Evolutionary conservation across 2,329 filamentous ascomycete species (phyloP), one percentile per base, ranked within the genome.

Genomic region (Verticillium albo-atrum): DNA sequence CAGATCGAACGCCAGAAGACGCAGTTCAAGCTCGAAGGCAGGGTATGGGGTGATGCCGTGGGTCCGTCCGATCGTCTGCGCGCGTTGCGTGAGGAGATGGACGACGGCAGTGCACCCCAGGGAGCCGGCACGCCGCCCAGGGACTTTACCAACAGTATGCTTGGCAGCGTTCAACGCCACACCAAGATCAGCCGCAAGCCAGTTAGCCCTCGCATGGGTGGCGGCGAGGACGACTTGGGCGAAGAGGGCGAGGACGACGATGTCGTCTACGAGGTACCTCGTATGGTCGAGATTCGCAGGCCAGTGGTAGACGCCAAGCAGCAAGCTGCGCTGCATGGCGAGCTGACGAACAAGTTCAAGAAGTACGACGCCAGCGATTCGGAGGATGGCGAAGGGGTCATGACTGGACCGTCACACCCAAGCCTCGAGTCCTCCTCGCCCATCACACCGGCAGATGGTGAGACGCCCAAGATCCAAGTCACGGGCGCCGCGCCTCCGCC

Each of bases 1-100:
- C 95, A 98, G 75, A 86, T 99, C 50, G 94, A 98, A 78, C 84
- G 95, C 64, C 94, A 97, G 64, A 98, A 98, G 83, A 98, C 95
- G 1, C 93, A 98, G 71, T 97, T 92, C 76, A 97, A 97, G 75
- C 85, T 99, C 32, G 95, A 98, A 75, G 95, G 95, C 66, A 91
- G 91, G 72, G 88, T 92, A 9, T 97, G 94, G 90, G 89, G 89
- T 63, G 90, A 96, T 63, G 79, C 84, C 57, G 83, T 89, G 64
- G 91, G 91, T 35, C 94, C 95, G 14, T 97, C 92, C 52, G 95
- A 99, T 76, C 89, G 93, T 68, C 81, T 99, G 60, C 89, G 95
- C 65, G 94, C 96, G 65, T 81, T 98, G 55, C 89, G 95, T 60
- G 94, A 98, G 75, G 89, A 93, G 75, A 99, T 99, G 95, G 95